Percentiles rank a stretch among this genome's conserved stretches.
Conservation (phyloP, 352 stramenopile species). For the Globisporangium canariense region DNA sequence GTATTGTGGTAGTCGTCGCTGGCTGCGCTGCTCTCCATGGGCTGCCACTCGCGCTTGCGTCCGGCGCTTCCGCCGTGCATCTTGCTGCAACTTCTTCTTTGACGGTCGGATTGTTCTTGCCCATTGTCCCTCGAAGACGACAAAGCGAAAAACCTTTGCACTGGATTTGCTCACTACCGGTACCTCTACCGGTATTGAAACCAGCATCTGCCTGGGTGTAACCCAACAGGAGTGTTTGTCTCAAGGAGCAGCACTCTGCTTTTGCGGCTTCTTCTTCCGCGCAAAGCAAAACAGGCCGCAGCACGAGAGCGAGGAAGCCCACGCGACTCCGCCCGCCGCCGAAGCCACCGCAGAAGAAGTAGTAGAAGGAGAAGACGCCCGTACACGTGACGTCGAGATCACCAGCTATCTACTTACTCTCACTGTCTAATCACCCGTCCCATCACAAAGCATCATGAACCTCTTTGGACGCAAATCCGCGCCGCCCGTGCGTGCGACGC, state of each 20-base stretch:
- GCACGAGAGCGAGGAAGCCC: too few species aligned
- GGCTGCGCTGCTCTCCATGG: constrained; percentile 9
- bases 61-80: constrained; percentile 9
- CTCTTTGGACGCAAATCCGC: constrained; percentile 82
- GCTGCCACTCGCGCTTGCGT: constrained; percentile 40
- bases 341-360: too few species aligned
- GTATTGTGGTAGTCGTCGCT: neutral
- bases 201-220: too few species aligned
- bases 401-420: neutral
- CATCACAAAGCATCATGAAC: constrained; percentile 49
- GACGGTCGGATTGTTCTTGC: too few species aligned
- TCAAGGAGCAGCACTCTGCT: too few species aligned
- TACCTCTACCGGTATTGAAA: too few species aligned
- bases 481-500: constrained; percentile 42
- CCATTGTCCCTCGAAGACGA: constrained; percentile 2
- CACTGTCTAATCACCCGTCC: neutral
- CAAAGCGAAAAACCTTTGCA: neutral
- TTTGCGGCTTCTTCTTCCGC: too few species aligned
- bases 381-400: neutral
- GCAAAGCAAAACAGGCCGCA: too few species aligned
- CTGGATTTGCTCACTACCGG: too few species aligned
- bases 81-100: constrained; percentile 2
- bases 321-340: too few species aligned
- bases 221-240: too few species aligned
- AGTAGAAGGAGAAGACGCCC: too few species aligned